Conservation (phyloP, 176 grass and related monocot genomes). For the Eleusine coracana region DNA sequence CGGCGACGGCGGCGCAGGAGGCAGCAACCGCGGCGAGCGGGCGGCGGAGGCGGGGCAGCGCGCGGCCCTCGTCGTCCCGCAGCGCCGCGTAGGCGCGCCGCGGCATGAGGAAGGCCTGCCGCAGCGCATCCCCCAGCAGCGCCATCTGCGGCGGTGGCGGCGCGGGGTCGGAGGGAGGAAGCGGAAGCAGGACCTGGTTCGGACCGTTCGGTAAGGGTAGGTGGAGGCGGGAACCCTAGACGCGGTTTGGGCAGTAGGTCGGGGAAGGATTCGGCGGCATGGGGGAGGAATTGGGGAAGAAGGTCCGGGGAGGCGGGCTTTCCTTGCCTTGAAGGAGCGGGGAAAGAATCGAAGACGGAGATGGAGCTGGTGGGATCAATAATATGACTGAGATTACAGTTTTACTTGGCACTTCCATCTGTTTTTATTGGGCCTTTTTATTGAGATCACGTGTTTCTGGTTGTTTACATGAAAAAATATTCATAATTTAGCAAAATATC, state of each 20-base stretch:
- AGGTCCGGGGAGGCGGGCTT: constrained; percentile 4
- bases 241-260: constrained; percentile 15
- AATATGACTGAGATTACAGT: too few species aligned
- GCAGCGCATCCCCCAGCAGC: constrained; percentile 75
- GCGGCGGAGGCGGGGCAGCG: constrained; percentile 59
- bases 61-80: constrained; percentile 62
- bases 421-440: not conserved
- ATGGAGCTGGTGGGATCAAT: not conserved
- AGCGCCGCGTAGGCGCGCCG: constrained; percentile 61
- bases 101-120: constrained; percentile 85
- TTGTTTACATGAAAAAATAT: not conserved
- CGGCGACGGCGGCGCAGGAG: constrained; percentile 46
- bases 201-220: not conserved
- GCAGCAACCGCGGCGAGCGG: constrained; percentile 51
- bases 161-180: not conserved
- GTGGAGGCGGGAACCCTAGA: constrained; percentile 49
- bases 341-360: not conserved
- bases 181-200: not conserved
- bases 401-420: not conserved
- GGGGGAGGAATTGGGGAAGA: not conserved
- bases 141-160: constrained; percentile 47
- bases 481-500: too few species aligned
- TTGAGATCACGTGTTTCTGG: not conserved
- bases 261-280: constrained; percentile 27
- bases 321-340: not conserved